Base-by-base conservation (phyloP, 805 yeast genomes). In the Lachancea quebecensis region DNA sequence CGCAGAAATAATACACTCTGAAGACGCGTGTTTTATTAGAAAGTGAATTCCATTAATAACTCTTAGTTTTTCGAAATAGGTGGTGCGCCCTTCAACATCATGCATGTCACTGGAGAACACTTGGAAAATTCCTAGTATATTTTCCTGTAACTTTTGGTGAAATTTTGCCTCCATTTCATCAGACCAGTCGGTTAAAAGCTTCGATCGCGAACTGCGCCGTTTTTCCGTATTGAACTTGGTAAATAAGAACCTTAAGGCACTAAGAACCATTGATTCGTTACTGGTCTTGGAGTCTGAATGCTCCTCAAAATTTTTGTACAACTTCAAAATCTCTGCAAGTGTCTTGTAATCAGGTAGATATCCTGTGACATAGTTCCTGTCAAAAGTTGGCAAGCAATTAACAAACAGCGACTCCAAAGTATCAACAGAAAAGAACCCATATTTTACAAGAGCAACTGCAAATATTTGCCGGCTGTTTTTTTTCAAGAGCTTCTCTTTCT, bases 21-120 rank as follows among this genome's bases (percentile, higher is more conserved):
- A 74, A 1, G 79, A 67, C 2, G 79, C 64, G 45, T 56, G 48
- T 36, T 73, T 70, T 6, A 85, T 77, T 18, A 91, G 64, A 46
- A 82, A 77, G 33, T 81, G 77, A 28, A 91, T 75, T 0, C 96
- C 96, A 45, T 78, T 70, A 2, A 91, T 71, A 1, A 91, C 82
- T 32, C 78, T 74, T 1, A 81, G 68, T 57, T 85, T 88, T 40
- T 85, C 89, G 41, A 82, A 69, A 53, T 75, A 82, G 0, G 95
- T 86, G 37, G 79, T 79, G 34, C 77, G 72, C 1, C 93, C 93
- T 50, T 76, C 78, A 11, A 77, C 73, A 49, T 84, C 87, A 55
- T 87, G 83, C 33, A 90, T 79, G 17, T 81, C 78, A 50, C 86
- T 89, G 4, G 95, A 82, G 54, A 90, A 85, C 38, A 77, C 73